These are phyloP conservation scores for Prunus campanulata DNA, from an alignment of 306 rosid species.

Conservation along the genomic window DNA sequence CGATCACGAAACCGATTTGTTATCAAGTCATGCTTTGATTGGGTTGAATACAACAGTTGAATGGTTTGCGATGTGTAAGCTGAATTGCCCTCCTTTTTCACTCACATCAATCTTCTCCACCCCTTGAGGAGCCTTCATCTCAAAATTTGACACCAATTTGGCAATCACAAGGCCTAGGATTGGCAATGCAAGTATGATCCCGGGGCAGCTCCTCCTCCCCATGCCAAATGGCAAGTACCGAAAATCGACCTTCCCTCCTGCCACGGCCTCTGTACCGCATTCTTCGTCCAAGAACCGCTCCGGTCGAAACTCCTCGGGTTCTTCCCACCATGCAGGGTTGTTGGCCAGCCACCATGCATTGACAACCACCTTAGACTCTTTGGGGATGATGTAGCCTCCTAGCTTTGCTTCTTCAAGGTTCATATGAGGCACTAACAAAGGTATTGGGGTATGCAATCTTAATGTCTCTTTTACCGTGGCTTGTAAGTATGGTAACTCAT, in stretches of 20 bases:
- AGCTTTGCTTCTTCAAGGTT: slow-evolving; percentile 79
- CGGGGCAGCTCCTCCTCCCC: slow-evolving; percentile 90
- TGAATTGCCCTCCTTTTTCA: slow-evolving; percentile 81
- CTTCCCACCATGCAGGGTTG: slow-evolving; percentile 75
- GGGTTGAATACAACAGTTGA: slow-evolving; percentile 48
- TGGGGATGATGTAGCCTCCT: slow-evolving; percentile 64
- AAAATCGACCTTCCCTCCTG: slow-evolving; percentile 68
- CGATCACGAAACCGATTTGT: not conserved
- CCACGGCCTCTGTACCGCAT: slow-evolving; percentile 48
- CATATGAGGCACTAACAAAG: slow-evolving; percentile 86
- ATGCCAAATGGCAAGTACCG: slow-evolving; percentile 76
- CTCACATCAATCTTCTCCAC: slow-evolving; percentile 52
- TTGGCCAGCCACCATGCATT: slow-evolving; percentile 93
- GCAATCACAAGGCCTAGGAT: slow-evolving; percentile 62
- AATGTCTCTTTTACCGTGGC: slow-evolving; percentile 76
- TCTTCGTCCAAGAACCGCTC: slow-evolving; percentile 84
- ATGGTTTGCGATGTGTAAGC: slow-evolving; percentile 73
- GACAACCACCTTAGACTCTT: slow-evolving; percentile 76
- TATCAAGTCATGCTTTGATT: slow-evolving; percentile 8
- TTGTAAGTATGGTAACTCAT: slow-evolving; percentile 60
- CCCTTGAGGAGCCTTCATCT: slow-evolving; percentile 42
- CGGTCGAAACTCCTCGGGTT: slow-evolving; percentile 71
- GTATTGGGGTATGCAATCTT: slow-evolving; percentile 74
- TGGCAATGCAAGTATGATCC: slow-evolving; percentile 81
- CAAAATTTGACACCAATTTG: slow-evolving; percentile 57